Evolutionary conservation across 1,139 yeast genomes (phyloP).

Genomic region (Yamadazyma blattariae): DNA sequence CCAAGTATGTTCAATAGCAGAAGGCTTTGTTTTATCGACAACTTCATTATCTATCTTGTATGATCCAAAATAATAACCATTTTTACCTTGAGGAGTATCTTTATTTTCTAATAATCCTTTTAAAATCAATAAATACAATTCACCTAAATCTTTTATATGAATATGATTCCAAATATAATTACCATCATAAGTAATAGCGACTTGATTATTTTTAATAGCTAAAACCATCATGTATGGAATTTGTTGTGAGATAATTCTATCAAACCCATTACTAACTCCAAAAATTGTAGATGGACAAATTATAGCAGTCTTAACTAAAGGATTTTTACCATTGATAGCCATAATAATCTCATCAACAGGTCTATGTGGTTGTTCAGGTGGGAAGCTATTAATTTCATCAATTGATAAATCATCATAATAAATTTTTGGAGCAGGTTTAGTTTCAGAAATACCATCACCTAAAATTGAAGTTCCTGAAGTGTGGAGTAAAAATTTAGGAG

Average conservation of each 20-base stretch:
- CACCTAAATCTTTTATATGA: constrained; percentile 36
- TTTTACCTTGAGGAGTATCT: constrained; percentile 25
- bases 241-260: constrained; percentile 28
- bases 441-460: constrained; percentile 23
- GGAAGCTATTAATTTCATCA: constrained; percentile 27
- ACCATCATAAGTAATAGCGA: constrained; percentile 31
- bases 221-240: constrained; percentile 25
- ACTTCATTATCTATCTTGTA: constrained; percentile 13
- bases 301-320: constrained; percentile 20
- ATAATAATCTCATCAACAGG: constrained; percentile 33
- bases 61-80: constrained; percentile 38
- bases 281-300: constrained; percentile 24
- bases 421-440: constrained; percentile 20
- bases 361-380: constrained; percentile 32
- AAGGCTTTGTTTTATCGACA: constrained; percentile 16
- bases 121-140: constrained; percentile 25
- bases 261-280: constrained; percentile 32
- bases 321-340: constrained; percentile 23
- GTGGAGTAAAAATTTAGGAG: constrained; percentile 29
- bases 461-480: constrained; percentile 39
- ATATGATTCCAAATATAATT: constrained; percentile 35
- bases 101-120: constrained; percentile 19
- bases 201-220: constrained; percentile 22
- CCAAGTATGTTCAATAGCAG: constrained; percentile 30
- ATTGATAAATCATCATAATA: constrained; percentile 29